Percentiles rank a stretch among this genome's conserved stretches.
Evolutionary conservation across 75 land plant genomes (phyloP).

Genomic region (Isoetes taiwanensis): DNA sequence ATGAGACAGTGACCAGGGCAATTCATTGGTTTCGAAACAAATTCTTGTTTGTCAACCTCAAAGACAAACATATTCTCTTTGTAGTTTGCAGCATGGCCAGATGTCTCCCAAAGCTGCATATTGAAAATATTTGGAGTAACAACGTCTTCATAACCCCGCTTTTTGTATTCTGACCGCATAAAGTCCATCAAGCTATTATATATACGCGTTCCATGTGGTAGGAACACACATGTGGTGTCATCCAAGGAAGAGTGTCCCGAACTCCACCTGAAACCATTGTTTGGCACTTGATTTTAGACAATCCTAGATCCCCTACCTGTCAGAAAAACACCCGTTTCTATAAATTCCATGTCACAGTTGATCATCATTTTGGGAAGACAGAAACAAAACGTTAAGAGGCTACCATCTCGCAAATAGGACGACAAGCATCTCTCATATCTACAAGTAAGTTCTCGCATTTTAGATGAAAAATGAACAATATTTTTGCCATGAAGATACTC

Average conservation of each 20-base stretch:
- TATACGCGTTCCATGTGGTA: not conserved
- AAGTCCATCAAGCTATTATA: not conserved
- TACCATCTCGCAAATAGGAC: conserved; percentile 88
- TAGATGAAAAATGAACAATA: conserved; percentile 88
- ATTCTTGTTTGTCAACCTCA: conserved; percentile 8
- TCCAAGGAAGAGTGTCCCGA: too few species aligned
- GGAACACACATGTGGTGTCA: too few species aligned
- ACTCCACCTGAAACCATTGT: conserved; percentile 5
- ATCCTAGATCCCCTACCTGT: conserved; percentile 6
- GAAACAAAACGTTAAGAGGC: too few species aligned
- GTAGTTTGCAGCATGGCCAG: conserved; percentile 1
- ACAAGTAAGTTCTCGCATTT: conserved; percentile 91
- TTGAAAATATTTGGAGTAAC: conserved; percentile 3
- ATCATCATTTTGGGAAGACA: too few species aligned
- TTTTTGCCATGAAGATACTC: conserved; percentile 89
- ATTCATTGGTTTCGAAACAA: conserved; percentile 4
- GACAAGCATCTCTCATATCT: conserved; percentile 92
- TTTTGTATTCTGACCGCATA: not conserved
- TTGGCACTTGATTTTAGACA: not conserved
- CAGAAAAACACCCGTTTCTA: conserved; percentile 1
- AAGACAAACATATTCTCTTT: conserved; percentile 6
- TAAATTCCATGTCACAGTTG: too few species aligned
- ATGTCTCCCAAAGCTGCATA: not conserved
- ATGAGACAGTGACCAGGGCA: not conserved
- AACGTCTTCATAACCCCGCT: conserved; percentile 1